Conservation (phyloP, 148 eudicot genomes). For the Vaccinium macrocarpon region DNA sequence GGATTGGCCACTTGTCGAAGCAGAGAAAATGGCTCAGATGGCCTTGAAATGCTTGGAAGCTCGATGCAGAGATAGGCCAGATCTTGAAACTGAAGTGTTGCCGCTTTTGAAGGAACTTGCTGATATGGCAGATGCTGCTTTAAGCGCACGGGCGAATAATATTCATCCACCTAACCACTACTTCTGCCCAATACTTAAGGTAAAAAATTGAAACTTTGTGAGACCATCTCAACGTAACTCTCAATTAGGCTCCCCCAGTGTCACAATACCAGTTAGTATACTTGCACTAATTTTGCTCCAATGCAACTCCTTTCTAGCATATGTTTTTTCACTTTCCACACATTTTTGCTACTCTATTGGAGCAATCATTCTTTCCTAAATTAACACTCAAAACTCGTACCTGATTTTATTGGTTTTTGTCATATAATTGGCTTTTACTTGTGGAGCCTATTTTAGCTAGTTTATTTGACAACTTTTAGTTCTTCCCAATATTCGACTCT, state of each 20-base stretch:
- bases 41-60: constrained; percentile 61
- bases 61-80: constrained; percentile 84
- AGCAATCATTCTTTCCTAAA: too few relatives aligned
- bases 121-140: constrained; percentile 55
- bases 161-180: constrained; percentile 58
- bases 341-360: too few relatives aligned
- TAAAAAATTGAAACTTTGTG: constrained; percentile 10
- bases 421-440: background rate
- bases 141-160: constrained; percentile 29
- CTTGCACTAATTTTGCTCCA: too few relatives aligned
- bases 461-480: background rate
- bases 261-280: background rate
- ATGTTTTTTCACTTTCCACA: too few relatives aligned
- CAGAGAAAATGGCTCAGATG: constrained; percentile 53
- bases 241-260: background rate
- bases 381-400: background rate
- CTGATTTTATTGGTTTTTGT: background rate
- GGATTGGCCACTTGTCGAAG: constrained; percentile 70
- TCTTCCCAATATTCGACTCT: background rate
- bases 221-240: background rate
- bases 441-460: background rate
- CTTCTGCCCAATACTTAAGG: constrained; percentile 81
- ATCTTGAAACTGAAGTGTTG: constrained; percentile 66
- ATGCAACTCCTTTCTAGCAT: too few relatives aligned
- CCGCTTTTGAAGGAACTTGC: constrained; percentile 65